phyloP scores from a whole-genome alignment of 2,329 filamentous ascomycete genomes.

The Hymenoscyphus albidus region DNA sequence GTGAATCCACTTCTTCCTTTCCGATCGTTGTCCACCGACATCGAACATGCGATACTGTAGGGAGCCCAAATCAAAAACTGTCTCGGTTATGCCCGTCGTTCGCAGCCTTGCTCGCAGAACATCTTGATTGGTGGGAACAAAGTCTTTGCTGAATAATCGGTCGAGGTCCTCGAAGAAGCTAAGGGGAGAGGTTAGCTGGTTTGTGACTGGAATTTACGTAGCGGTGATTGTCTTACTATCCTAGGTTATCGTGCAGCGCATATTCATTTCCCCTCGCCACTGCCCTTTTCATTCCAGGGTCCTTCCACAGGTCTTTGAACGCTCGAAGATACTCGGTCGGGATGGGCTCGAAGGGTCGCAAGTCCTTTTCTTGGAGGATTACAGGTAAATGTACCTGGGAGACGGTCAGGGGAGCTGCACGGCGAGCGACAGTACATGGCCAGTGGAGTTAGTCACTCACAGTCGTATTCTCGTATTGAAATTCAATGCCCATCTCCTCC shows the following conservation, averaged over 20 bases:
- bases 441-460: slow-evolving; percentile 47
- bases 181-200: slow-evolving; percentile 17
- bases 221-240: slow-evolving; percentile 66
- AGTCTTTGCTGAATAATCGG: slow-evolving; percentile 70
- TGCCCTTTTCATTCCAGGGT: slow-evolving; percentile 79
- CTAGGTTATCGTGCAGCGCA: slow-evolving; percentile 90
- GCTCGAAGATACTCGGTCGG: slow-evolving; percentile 74
- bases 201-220: slow-evolving; percentile 7
- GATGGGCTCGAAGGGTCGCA: slow-evolving; percentile 76
- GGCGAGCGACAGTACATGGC: slow-evolving; percentile 1
- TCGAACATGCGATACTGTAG: slow-evolving; percentile 92
- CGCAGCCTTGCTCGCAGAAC: slow-evolving; percentile 84
- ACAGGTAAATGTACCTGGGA: slow-evolving; percentile 72
- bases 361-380: slow-evolving; percentile 75
- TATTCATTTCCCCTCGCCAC: slow-evolving; percentile 95
- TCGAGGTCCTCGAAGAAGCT: slow-evolving; percentile 83
- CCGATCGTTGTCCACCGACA: slow-evolving; percentile 69
- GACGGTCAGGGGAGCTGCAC: slow-evolving; percentile 3
- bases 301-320: slow-evolving; percentile 79
- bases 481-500: slow-evolving; percentile 76
- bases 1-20: slow-evolving; percentile 77
- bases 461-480: slow-evolving; percentile 74
- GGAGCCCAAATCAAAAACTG: slow-evolving; percentile 85
- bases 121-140: slow-evolving; percentile 90
- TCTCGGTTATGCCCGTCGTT: slow-evolving; percentile 95